phyloP scores from a whole-genome alignment of 2,329 filamentous ascomycete species.

The Pseudogymnoascus sp. region DNA sequence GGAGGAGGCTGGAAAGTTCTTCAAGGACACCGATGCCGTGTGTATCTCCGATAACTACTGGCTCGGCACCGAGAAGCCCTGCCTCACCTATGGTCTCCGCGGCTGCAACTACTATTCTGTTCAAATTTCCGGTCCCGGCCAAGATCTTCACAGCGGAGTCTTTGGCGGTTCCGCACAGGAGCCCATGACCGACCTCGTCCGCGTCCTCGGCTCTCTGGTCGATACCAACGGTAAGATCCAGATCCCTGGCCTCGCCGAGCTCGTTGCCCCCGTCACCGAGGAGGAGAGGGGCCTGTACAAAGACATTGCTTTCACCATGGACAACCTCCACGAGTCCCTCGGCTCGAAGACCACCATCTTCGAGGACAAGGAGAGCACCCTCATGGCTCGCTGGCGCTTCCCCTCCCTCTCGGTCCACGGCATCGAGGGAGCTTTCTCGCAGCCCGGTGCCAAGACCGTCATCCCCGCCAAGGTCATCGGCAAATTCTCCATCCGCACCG shows the following conservation, averaged over 20 bases:
- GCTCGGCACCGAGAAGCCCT: conserved; percentile 97
- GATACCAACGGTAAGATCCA: conserved; percentile 86
- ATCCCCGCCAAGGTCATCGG: conserved; percentile 96
- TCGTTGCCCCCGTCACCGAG: conserved; percentile 79
- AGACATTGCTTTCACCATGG: conserved; percentile 90
- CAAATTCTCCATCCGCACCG: conserved; percentile 97
- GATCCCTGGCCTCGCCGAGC: conserved; percentile 87
- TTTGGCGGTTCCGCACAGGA: conserved; percentile 95
- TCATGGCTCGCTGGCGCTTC: conserved; percentile 95
- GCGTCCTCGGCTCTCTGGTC: conserved; percentile 74
- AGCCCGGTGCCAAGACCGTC: conserved; percentile 92
- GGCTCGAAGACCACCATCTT: conserved; percentile 83
- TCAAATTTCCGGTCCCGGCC: conserved; percentile 80
- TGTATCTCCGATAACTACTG: conserved; percentile 99
- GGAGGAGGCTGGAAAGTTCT: conserved; percentile 85
- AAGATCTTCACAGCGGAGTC: conserved; percentile 92
- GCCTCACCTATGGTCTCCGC: conserved; percentile 90
- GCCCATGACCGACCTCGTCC: conserved; percentile 93
- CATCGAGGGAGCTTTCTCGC: conserved; percentile 88
- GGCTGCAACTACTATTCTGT: conserved; percentile 98
- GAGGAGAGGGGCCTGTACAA: conserved; percentile 87
- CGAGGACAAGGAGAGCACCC: conserved; percentile 78
- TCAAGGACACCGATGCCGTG: conserved; percentile 89
- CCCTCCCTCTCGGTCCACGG: conserved; percentile 92
- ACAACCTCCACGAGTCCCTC: conserved; percentile 84